Base-by-base conservation (phyloP, 371 early-diverging fungal species). In the Neoconidiobolus thromboides region DNA sequence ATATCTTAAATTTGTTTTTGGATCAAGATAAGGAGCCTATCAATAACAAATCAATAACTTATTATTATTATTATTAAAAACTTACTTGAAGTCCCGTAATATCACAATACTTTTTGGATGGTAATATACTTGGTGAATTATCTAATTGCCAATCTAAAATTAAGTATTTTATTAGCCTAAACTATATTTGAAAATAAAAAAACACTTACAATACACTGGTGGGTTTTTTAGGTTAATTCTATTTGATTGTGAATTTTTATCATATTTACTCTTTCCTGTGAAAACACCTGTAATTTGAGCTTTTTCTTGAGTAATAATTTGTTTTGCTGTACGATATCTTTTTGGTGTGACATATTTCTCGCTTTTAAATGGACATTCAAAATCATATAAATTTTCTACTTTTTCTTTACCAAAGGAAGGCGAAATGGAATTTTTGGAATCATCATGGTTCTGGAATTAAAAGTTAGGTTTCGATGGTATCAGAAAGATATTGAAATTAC, bases 41-140 rank as follows among this genome's bases (percentile, higher is more conserved):
- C 42, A 38, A 36, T 26, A 1, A 48, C 2, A 1, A 41, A 48
- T 3, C 15, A 55, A n/a, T 51, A 36, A 42, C 9, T 60, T 10
- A 43, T 7, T 3, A 36, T 26, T 47, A 48, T 53, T 44, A 37
- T n/a, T 44, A 58, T 2, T n/a, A 40, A 3, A 2, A 40, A 51
- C 50, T 57, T 71, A 75, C 81, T 71, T 79, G 80, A 50, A 91
- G 66, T 12, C 91, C 91, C 1, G 91, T 92, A 58, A 92, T 80
- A 64, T 91, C 93, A 66, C 93, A 92, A 69, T 92, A 92, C 65
- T 91, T 90, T 68, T 86, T 86, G 62, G 78, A 81, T 14, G 93
- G 93, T 43, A 73, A 60, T 58, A 89, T 64, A 10, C 90, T 88
- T 7, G 93, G 93, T 61, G 87, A 75, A 12, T 87, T 85, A 64